phyloP scores from a whole-genome alignment of 2,329 filamentous ascomycete species.

The Zopfia rhizophila region DNA sequence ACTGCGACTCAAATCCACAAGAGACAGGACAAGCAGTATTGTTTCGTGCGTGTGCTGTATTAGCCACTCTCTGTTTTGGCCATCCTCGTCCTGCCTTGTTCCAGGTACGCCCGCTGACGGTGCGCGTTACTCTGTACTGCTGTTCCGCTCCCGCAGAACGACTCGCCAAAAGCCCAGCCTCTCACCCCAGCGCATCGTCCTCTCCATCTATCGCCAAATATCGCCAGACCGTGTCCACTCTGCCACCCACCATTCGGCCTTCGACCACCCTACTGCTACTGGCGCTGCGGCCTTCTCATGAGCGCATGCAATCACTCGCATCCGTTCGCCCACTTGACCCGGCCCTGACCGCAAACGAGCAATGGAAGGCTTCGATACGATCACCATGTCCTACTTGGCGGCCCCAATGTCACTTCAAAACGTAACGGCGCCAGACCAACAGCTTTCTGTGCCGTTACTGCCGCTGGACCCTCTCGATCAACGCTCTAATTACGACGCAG shows the following conservation, averaged over 20 bases:
- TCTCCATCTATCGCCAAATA: conserved; percentile 17
- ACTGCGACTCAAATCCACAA: conserved; percentile 20
- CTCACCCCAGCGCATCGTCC: conserved; percentile 14
- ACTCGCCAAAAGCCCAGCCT: conserved; percentile 19
- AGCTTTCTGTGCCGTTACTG: conserved; percentile 54
- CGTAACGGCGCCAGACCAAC: conserved; percentile 56
- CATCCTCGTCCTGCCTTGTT: conserved; percentile 24
- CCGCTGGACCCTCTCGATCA: conserved; percentile 67
- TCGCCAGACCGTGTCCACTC: conserved; percentile 14
- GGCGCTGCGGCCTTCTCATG: conserved; percentile 21
- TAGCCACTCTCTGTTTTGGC: background rate
- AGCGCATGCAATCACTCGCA: conserved; percentile 42
- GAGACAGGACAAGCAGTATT: conserved; percentile 30
- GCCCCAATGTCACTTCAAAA: conserved; percentile 66
- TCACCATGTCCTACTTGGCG: conserved; percentile 70
- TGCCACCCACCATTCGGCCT: conserved; percentile 11
- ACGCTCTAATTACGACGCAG: conserved; percentile 68
- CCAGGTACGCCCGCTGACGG: conserved; percentile 9
- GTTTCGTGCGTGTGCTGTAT: conserved; percentile 32
- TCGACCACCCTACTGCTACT: conserved; percentile 2
- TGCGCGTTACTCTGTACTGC: conserved; percentile 15
- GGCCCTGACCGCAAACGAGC: conserved; percentile 37
- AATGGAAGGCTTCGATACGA: conserved; percentile 68
- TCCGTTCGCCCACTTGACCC: conserved; percentile 24
- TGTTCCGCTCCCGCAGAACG: conserved; percentile 14